A percentile compares a stretch with the other conserved stretches of the same genome.
Evolutionary conservation across 1,139 yeast species (phyloP).

Genomic region (Suhomyces kunorum): DNA sequence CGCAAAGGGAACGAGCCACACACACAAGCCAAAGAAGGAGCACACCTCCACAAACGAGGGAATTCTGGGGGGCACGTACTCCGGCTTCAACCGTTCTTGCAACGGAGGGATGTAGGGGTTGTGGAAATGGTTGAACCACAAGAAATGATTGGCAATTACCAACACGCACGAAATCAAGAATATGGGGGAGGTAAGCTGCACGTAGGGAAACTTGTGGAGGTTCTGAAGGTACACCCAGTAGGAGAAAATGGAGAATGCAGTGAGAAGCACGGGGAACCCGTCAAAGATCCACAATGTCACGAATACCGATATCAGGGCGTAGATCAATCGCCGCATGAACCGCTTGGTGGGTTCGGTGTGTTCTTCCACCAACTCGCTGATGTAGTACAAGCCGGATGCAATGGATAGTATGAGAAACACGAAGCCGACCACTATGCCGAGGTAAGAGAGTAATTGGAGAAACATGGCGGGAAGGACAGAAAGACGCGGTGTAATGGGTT

Average conservation of each 20-base stretch:
- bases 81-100: slow-evolving; percentile 56
- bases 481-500: neutral
- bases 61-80: slow-evolving; percentile 64
- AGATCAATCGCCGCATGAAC: slow-evolving; percentile 62
- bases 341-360: slow-evolving; percentile 83
- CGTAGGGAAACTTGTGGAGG: slow-evolving; percentile 79
- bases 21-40: slow-evolving; percentile 87
- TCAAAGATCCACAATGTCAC: slow-evolving; percentile 67
- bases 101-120: slow-evolving; percentile 62
- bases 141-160: slow-evolving; percentile 77
- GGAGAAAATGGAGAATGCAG: slow-evolving; percentile 65
- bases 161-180: slow-evolving; percentile 71
- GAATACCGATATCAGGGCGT: slow-evolving; percentile 54
- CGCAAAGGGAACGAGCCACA: slow-evolving; percentile 94
- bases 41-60: slow-evolving; percentile 88
- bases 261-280: slow-evolving; percentile 70
- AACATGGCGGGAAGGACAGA: slow-evolving; percentile 32
- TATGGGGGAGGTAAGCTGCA: slow-evolving; percentile 67
- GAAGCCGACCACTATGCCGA: slow-evolving; percentile 77
- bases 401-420: slow-evolving; percentile 56
- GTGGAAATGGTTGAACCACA: slow-evolving; percentile 89
- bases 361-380: slow-evolving; percentile 92
- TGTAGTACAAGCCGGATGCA: slow-evolving; percentile 88
- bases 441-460: slow-evolving; percentile 51
- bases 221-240: slow-evolving; percentile 76